These are phyloP conservation scores for Stagonosporopsis vannaccii DNA, from an alignment of 2,329 filamentous ascomycete species.

Conservation along the genomic window DNA sequence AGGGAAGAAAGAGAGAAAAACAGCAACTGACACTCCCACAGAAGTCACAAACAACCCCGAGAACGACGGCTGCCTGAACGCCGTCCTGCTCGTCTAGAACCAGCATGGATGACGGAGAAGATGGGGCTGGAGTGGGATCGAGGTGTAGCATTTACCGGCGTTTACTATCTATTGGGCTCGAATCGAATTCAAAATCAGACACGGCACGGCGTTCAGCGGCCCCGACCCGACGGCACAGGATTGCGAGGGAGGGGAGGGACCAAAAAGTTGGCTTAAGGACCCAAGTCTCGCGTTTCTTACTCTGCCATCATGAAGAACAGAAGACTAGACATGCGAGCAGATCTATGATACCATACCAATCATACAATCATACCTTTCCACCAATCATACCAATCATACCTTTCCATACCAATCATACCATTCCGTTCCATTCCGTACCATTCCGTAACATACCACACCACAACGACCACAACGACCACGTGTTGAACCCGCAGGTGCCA, in stretches of 20 bases:
- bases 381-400: too few relatives aligned
- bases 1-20: background rate
- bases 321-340: background rate
- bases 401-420: too few relatives aligned
- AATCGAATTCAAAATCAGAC: background rate
- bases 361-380: too few relatives aligned
- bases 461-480: constrained; percentile 9
- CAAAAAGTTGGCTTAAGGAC: constrained; percentile 12
- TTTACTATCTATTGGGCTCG: constrained; percentile 6
- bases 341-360: constrained; percentile 17
- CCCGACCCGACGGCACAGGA: background rate
- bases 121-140: background rate
- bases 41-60: constrained; percentile 49
- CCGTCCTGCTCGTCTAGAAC: constrained; percentile 44
- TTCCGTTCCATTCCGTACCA: too few relatives aligned
- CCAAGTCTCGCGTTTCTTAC: constrained; percentile 3
- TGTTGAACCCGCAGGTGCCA: too few relatives aligned
- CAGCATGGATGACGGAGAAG: too few relatives aligned
- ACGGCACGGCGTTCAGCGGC: constrained; percentile 11
- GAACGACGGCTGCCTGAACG: constrained; percentile 50
- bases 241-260: constrained; percentile 2
- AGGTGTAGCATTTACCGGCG: constrained; percentile 18
- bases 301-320: too few relatives aligned
- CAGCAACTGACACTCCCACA: constrained; percentile 4
- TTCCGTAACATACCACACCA: too few relatives aligned